Evolutionary conservation across 176 grass and related monocot genomes (phyloP), one percentile per base, ranked within the genome.

Genomic region (Carex cristatella): DNA sequence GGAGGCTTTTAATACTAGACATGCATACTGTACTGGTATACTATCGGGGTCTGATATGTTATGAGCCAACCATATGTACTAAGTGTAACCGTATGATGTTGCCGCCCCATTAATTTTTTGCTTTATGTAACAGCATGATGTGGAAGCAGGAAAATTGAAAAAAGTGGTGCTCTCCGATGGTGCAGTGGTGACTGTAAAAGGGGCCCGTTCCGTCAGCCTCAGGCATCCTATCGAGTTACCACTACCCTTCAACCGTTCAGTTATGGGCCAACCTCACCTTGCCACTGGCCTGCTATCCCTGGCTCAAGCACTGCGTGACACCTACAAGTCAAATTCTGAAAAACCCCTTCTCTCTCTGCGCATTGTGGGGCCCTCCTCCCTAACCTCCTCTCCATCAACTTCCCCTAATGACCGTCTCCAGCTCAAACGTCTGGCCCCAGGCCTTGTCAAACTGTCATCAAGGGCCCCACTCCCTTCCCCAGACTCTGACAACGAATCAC

Each of bases 131-230:
- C 85, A 98, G 95, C 92, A 95, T 88, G 95, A 98, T 44, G 95
- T 98, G 33, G 95, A 98, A 7, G 93, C 95, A 66, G 93, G 95
- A 85, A 81, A 80, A 14, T 80, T 98, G 86, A 95, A 98, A 90
- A 98, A 95, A 88, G 91, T 98, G 68, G 85, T 98, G 71, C 87
- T 98, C 0, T 93, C 93, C 42, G 95, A 98, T 86, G 95, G 95
- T 63, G 95, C 91, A 0, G 95, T 89, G 32, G 93, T 98, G 35
- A 95, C 93, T 61, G 89, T 98, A 18, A 95, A 91, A 81, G 93
- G 91, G 55, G 95, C 96, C 16, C 92, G 87, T 63, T 91, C 95
- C 42, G 90, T 95, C 81, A 95, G 91, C 83, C 93, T 98, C 16
- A 76, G 89, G 0, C 86, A 93, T 79, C 93, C 95, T 32, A 88